These are phyloP conservation scores for Emiliania huxleyi DNA, from an alignment of 78 protist genomes.

Conservation along the genomic window DNA sequence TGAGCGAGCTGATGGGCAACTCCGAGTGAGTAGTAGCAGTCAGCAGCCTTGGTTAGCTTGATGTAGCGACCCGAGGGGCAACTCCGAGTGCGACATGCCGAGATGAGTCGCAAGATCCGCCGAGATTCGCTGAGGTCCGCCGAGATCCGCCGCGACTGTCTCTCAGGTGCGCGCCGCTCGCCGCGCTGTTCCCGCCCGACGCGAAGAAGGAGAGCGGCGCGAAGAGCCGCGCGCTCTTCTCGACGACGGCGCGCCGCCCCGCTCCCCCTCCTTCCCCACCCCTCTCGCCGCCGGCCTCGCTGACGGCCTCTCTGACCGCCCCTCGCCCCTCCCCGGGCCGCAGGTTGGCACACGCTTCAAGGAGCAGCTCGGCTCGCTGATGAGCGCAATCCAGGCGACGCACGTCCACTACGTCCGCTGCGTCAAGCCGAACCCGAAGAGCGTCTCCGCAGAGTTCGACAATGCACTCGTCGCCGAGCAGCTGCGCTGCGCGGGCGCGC, in stretches of 20 bases:
- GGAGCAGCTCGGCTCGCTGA: constrained; percentile 22
- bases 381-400: constrained; percentile 59
- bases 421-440: constrained; percentile 86
- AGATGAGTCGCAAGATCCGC: too few relatives aligned
- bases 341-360: not conserved
- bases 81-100: too few relatives aligned
- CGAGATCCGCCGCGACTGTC: too few relatives aligned
- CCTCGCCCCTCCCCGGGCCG: not conserved
- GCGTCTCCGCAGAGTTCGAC: constrained; percentile 61
- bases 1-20: constrained; percentile 49
- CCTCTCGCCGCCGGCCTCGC: too few relatives aligned
- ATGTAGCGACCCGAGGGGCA: too few relatives aligned
- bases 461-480: not conserved
- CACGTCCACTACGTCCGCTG: constrained; percentile 83
- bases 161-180: not conserved
- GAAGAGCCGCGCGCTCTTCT: too few relatives aligned
- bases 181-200: not conserved
- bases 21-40: too few relatives aligned
- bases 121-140: too few relatives aligned
- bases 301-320: too few relatives aligned
- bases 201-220: not conserved
- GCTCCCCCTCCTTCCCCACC: too few relatives aligned
- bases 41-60: too few relatives aligned
- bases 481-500: constrained; percentile 17
- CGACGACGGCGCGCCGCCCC: too few relatives aligned